Evolutionary conservation across 495 filamentous ascomycete genomes (phyloP).

Genomic region (Hyaloscypha finlandica): DNA sequence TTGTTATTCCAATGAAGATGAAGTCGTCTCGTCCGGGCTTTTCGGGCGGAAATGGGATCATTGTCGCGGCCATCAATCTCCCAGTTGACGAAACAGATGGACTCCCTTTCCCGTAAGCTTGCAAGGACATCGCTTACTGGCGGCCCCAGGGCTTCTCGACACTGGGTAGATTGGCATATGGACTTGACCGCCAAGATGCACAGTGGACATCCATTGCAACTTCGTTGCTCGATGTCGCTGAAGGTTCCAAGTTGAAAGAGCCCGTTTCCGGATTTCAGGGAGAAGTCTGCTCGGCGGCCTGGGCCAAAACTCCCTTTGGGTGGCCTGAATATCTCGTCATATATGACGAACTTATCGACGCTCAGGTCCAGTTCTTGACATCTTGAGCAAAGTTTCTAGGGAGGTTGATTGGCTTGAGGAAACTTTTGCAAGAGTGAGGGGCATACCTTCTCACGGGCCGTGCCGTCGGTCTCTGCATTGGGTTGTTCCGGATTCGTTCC

Average conservation of each 20-base stretch:
- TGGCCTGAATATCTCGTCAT: background rate
- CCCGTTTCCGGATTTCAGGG: background rate
- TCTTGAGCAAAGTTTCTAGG: background rate
- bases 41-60: background rate
- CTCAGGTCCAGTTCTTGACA: slow-evolving; percentile 4
- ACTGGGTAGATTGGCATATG: background rate
- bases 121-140: background rate
- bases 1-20: slow-evolving; percentile 3
- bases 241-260: background rate
- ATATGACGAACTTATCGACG: slow-evolving; percentile 4
- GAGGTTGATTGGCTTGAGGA: background rate
- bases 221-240: background rate
- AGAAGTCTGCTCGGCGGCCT: background rate
- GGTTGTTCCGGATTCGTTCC: background rate
- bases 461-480: background rate
- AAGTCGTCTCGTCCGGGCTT: background rate
- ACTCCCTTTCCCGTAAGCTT: background rate
- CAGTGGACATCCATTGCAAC: background rate
- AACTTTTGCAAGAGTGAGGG: background rate
- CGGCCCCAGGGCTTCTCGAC: background rate
- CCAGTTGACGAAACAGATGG: slow-evolving; percentile 4
- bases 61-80: slow-evolving; percentile 8
- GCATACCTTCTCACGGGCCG: slow-evolving; percentile 5
- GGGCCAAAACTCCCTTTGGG: background rate
- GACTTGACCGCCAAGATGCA: background rate